These are phyloP conservation scores for Colletotrichum somersetense DNA, from an alignment of 2,329 filamentous ascomycete genomes.

Conservation along the genomic window DNA sequence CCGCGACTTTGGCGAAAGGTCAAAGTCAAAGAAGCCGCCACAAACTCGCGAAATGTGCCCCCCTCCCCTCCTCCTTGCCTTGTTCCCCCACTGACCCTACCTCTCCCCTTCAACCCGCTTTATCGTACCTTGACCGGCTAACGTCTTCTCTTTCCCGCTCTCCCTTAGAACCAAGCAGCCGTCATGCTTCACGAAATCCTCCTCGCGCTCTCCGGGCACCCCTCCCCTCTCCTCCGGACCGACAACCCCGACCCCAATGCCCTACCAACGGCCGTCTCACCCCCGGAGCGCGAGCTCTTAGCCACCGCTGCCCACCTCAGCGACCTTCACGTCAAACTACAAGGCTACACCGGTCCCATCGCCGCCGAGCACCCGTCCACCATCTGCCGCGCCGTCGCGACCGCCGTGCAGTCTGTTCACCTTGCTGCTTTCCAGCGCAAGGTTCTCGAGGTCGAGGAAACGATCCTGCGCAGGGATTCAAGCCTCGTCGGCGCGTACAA, in stretches of 20 bases:
- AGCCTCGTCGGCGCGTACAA: slow-evolving; percentile 89
- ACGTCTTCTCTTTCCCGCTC: slow-evolving; percentile 1
- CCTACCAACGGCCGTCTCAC: slow-evolving; percentile 68
- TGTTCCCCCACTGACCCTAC: slow-evolving; percentile 39
- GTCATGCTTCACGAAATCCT: slow-evolving; percentile 98
- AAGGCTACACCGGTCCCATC: slow-evolving; percentile 74
- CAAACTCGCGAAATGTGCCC: slow-evolving; percentile 30
- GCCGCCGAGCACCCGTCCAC: slow-evolving; percentile 80
- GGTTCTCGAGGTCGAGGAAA: slow-evolving; percentile 85
- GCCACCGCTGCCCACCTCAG: slow-evolving; percentile 82
- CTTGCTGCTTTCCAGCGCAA: slow-evolving; percentile 85
- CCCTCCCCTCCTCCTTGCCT: not conserved
- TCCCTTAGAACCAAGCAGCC: slow-evolving; percentile 36
- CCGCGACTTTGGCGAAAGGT: slow-evolving; percentile 57
- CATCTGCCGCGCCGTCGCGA: slow-evolving; percentile 89
- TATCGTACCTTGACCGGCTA: slow-evolving; percentile 4
- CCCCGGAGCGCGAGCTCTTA: slow-evolving; percentile 86
- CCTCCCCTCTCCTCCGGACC: slow-evolving; percentile 83
- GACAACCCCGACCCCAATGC: slow-evolving; percentile 60
- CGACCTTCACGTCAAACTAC: slow-evolving; percentile 80
- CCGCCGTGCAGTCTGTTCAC: slow-evolving; percentile 80
- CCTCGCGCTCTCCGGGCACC: slow-evolving; percentile 93
- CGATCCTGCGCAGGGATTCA: slow-evolving; percentile 81
- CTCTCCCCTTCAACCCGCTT: slow-evolving; percentile 5
- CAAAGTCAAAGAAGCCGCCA: slow-evolving; percentile 51